Base-by-base conservation (phyloP, 2,329 filamentous ascomycete genomes). In the Juglanconis sp. region DNA sequence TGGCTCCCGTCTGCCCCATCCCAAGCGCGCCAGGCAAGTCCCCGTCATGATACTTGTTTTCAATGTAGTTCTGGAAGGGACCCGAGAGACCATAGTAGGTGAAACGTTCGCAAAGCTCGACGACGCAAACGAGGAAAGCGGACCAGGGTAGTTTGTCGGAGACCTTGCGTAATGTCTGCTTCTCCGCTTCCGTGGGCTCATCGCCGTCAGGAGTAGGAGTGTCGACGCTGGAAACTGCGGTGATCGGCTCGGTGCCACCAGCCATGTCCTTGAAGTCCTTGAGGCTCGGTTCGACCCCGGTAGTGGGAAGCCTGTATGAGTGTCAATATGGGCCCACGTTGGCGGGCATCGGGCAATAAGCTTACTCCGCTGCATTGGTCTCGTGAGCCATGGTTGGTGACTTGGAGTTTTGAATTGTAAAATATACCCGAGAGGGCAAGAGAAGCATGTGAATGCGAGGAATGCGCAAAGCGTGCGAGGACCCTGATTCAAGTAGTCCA, bases 21-120 rank as follows among this genome's bases (percentile, higher is more conserved):
- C 61, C 61, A 5, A 63, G 50, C 38, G 61, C 61, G 3, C 61
- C 61, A 15, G 61, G 59, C 7, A 60, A 34, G 24, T 17, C 42
- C 13, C 51, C 57, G 49, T 53, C 49, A n/a, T 38, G 36, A 24
- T 15, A 34, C 31, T 32, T 10, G n/a, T 51, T 62, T 44, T 38
- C 8, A 38, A 38, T 38, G 11, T 38, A 38, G 11, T 38, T 38
- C 36, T 34, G 56, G n/a, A 64, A 64, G 5, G 60, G 59, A 11
- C 62, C 62, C 1, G 62, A 59, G 48, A 64, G 59, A 17, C 62
- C 62, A 9, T 64, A 64, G 38, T 64, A 64, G 24, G 62, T 62
- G 10, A 61, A 61, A 4, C 60, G 60, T 13, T 64, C 60, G 50
- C 59, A 61, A 4, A 55, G 59, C 53, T 64, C 62, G 42, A 64